Percentiles rank a stretch among this genome's conserved stretches.
Evolutionary conservation across 805 yeast genomes (phyloP).

Genomic region (Zygosaccharomyces bailii): DNA sequence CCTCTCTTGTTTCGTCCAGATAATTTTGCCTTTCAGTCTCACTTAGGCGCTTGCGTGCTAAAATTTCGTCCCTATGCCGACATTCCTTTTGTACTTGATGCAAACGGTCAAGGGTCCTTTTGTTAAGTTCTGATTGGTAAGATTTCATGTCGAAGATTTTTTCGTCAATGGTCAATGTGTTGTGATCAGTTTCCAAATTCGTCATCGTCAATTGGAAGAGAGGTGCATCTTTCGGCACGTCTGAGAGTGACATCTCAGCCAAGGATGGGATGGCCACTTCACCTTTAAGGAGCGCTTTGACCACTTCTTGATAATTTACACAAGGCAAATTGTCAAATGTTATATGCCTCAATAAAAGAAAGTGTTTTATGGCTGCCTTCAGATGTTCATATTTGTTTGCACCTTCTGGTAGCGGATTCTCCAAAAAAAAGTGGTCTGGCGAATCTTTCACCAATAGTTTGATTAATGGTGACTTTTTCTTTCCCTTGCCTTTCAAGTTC

Average conservation of each 20-base stretch:
- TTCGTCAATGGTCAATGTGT: constrained; percentile 11
- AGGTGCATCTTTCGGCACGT: background rate
- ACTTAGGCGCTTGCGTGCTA: constrained; percentile 32
- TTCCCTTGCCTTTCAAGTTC: constrained; percentile 24
- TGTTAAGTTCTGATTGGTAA: constrained; percentile 40
- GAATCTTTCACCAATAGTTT: constrained; percentile 46
- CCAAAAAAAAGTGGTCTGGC: constrained; percentile 41
- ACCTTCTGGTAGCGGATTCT: constrained; percentile 16
- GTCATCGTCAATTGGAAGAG: constrained; percentile 13
- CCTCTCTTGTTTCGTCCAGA: constrained; percentile 40
- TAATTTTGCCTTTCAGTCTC: constrained; percentile 41
- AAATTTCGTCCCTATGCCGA: constrained; percentile 16
- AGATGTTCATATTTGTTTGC: constrained; percentile 22
- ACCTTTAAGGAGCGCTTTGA: constrained; percentile 7
- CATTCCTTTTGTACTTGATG: constrained; percentile 30
- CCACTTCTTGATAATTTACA: constrained; percentile 11
- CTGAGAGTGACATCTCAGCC: constrained; percentile 11
- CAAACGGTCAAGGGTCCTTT: constrained; percentile 37
- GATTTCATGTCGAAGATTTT: constrained; percentile 28
- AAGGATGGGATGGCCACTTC: constrained; percentile 9
- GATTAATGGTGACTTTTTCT: constrained; percentile 40
- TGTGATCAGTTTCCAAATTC: constrained; percentile 12
- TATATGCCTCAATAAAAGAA: constrained; percentile 20
- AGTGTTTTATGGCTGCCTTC: constrained; percentile 31
- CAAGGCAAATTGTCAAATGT: constrained; percentile 2